phyloP scores from a whole-genome alignment of 75 land plant genomes.

The Azolla pinnata region DNA sequence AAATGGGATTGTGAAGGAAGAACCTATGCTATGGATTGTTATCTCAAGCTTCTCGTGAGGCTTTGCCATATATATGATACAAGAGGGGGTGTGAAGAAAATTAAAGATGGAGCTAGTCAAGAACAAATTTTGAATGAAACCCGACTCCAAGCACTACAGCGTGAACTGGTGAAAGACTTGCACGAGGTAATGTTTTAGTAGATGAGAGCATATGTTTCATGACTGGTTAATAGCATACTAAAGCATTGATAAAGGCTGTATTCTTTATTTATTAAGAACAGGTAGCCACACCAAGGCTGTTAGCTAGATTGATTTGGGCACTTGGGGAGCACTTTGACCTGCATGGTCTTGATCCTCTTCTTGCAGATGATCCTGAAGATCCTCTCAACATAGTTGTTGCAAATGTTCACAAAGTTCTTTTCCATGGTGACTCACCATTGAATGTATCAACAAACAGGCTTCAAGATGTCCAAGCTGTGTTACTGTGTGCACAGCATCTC shows the following conservation, averaged over 20 bases:
- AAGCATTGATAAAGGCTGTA: too few species aligned
- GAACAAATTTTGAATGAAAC: constrained; percentile 97
- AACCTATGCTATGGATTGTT: constrained; percentile 97
- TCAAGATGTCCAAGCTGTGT: constrained; percentile 95
- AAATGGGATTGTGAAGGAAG: constrained; percentile 98
- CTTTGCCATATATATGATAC: constrained; percentile 97
- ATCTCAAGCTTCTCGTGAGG: constrained; percentile 88
- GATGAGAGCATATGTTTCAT: background rate
- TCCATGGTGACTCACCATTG: constrained; percentile 74
- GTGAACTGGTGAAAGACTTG: constrained; percentile 75
- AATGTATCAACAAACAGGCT: constrained; percentile 61
- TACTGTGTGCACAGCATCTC: constrained; percentile 70
- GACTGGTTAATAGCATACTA: background rate
- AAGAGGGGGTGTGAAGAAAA: constrained; percentile 88
- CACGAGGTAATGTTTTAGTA: constrained; percentile 51
- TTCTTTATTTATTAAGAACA: too few species aligned
- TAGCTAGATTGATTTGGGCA: constrained; percentile 86
- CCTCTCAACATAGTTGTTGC: constrained; percentile 77
- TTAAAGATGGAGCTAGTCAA: constrained; percentile 97
- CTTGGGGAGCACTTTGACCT: constrained; percentile 89
- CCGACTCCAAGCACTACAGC: constrained; percentile 74
- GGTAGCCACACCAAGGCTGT: constrained; percentile 87
- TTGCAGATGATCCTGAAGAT: constrained; percentile 98
- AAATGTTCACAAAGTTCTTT: constrained; percentile 85
- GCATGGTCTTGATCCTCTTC: constrained; percentile 91